phyloP scores from a whole-genome alignment of 2,329 filamentous ascomycete species.

The Aspergillus aculeatus region DNA sequence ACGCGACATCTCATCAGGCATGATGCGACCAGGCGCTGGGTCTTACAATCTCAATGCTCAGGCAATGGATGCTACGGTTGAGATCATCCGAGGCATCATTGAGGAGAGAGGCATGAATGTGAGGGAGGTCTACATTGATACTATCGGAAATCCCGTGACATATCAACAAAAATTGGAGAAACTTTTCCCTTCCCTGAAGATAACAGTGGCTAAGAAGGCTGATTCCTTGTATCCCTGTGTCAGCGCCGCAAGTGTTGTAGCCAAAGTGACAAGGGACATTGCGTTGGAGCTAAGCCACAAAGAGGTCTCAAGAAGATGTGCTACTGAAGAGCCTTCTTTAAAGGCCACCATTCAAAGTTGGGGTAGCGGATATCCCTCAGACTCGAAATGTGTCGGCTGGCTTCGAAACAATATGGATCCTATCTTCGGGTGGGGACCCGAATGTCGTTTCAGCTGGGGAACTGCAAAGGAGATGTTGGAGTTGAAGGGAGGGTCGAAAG shows the following conservation, averaged over 20 bases:
- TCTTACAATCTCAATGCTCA: constrained; percentile 93
- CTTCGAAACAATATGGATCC: constrained; percentile 84
- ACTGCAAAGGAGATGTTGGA: constrained; percentile 94
- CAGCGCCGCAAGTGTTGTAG: constrained; percentile 88
- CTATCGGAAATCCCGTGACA: constrained; percentile 75
- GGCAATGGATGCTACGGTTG: constrained; percentile 86
- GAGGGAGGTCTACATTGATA: constrained; percentile 90
- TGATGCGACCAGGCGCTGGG: constrained; percentile 60
- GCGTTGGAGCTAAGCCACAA: constrained; percentile 78
- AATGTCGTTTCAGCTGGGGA: constrained; percentile 94
- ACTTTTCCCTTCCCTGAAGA: constrained; percentile 73
- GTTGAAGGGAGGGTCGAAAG: constrained; percentile 65
- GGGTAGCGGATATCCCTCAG: constrained; percentile 93
- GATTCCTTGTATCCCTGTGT: constrained; percentile 91
- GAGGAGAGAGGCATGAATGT: constrained; percentile 72
- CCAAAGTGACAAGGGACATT: constrained; percentile 91
- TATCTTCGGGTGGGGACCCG: constrained; percentile 89
- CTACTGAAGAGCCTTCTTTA: constrained; percentile 31
- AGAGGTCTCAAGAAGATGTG: constrained; percentile 42
- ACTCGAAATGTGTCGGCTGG: constrained; percentile 77
- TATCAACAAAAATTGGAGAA: constrained; percentile 84
- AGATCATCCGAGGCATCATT: constrained; percentile 74
- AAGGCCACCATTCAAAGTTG: constrained; percentile 54
- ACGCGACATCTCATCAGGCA: constrained; percentile 74
- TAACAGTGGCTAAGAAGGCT: constrained; percentile 85